These are phyloP conservation scores for Angophora floribunda DNA, from an alignment of 345 rosid genomes.

Conservation along the genomic window DNA sequence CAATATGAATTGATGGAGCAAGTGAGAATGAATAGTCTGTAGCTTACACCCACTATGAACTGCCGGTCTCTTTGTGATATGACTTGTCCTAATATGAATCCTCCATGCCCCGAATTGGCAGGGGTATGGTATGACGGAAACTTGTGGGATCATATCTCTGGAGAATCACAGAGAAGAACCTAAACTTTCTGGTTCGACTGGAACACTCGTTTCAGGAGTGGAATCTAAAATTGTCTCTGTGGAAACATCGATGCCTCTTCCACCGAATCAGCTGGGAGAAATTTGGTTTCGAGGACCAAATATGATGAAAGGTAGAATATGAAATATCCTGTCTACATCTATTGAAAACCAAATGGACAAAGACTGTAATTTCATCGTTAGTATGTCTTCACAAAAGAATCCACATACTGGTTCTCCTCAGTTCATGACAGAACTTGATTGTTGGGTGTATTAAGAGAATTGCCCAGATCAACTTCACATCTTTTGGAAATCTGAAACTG, in stretches of 20 bases:
- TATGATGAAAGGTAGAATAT: conserved; percentile 22
- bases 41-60: not conserved
- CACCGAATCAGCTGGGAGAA: conserved; percentile 27
- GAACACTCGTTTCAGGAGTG: conserved; percentile 23
- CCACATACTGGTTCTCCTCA: not conserved
- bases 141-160: conserved; percentile 16
- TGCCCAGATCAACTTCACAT: not conserved
- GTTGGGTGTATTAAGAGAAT: not conserved
- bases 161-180: conserved; percentile 12
- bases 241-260: conserved; percentile 19
- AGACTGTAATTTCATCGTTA: not conserved
- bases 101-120: not conserved
- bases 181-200: conserved; percentile 19
- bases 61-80: not conserved
- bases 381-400: not conserved
- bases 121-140: conserved; percentile 40
- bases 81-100: not conserved
- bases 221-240: conserved; percentile 23
- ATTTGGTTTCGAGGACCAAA: conserved; percentile 39
- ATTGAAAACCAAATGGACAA: not conserved
- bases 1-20: not conserved
- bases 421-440: not conserved
- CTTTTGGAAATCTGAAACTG: not conserved
- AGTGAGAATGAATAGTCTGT: not conserved
- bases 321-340: not conserved